phyloP scores from a whole-genome alignment of 306 rosid species.

The Neltuma alba region DNA sequence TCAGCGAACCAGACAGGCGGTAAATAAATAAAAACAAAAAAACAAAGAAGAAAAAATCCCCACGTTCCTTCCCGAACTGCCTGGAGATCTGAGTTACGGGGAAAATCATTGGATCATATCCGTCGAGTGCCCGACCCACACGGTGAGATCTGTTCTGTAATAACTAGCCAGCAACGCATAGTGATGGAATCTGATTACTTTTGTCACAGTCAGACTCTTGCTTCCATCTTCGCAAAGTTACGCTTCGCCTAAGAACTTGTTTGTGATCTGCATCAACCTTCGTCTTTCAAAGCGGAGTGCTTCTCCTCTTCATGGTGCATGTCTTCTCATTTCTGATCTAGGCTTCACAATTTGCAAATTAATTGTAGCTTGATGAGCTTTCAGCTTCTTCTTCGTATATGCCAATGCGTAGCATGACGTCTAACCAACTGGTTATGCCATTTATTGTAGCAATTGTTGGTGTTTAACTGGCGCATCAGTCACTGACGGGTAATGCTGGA shows the following conservation, averaged over 20 bases:
- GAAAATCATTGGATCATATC: background rate
- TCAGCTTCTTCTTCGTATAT: background rate
- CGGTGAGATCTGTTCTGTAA: background rate
- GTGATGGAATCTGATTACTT: background rate
- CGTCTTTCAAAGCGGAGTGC: background rate
- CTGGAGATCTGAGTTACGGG: background rate
- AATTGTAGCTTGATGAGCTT: background rate
- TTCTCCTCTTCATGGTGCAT: background rate
- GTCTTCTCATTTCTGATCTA: slow-evolving; percentile 1
- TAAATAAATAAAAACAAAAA: too few relatives aligned
- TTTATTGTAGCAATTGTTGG: background rate
- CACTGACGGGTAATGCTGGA: background rate
- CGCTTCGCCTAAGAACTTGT: background rate
- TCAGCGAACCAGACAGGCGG: too few relatives aligned
- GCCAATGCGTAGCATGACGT: background rate
- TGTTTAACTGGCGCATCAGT: background rate
- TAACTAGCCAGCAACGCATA: background rate
- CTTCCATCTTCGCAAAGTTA: background rate
- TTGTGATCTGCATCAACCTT: slow-evolving; percentile 6
- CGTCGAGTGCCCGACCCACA: background rate
- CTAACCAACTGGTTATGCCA: background rate
- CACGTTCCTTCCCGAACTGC: background rate
- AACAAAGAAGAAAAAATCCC: too few relatives aligned
- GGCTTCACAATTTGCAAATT: background rate
- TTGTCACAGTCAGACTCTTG: background rate